phyloP scores from a whole-genome alignment of 768 basidiomycete species.

The Epithele typhae region DNA sequence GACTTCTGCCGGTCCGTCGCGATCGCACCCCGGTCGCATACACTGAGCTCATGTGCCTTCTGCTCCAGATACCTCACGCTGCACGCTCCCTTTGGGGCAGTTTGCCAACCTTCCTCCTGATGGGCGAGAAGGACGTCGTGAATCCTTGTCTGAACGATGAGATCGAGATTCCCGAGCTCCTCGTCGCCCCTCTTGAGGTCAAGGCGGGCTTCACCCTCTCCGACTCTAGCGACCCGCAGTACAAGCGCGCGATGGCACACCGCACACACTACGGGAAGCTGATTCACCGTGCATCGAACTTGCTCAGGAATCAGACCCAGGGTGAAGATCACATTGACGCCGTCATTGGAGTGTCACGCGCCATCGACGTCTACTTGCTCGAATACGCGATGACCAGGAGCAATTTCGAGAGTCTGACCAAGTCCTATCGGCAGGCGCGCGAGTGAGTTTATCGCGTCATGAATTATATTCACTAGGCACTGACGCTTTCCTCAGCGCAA shows the following conservation, averaged over 20 bases:
- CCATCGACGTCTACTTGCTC: constrained; percentile 72
- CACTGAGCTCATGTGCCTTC: neutral
- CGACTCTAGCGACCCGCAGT: constrained; percentile 70
- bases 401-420: constrained; percentile 61
- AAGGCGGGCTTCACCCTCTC: constrained; percentile 71
- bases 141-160: constrained; percentile 57
- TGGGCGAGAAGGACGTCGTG: constrained; percentile 50
- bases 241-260: constrained; percentile 55
- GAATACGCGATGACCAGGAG: constrained; percentile 61
- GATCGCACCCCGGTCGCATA: neutral
- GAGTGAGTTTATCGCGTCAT: constrained; percentile 52
- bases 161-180: constrained; percentile 63
- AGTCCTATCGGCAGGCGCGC: constrained; percentile 56
- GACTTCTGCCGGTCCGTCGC: constrained; percentile 70
- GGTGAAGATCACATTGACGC: constrained; percentile 87
- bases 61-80: constrained; percentile 52
- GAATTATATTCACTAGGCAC: neutral
- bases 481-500: too few relatives aligned
- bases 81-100: constrained; percentile 77
- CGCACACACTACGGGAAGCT: constrained; percentile 65
- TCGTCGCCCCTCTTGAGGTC: constrained; percentile 63
- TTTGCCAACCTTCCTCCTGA: constrained; percentile 64
- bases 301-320: constrained; percentile 55
- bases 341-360: constrained; percentile 64
- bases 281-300: constrained; percentile 60